Conservation (phyloP, 108 stramenopile species). For the Cylindrotheca fusiformis region DNA sequence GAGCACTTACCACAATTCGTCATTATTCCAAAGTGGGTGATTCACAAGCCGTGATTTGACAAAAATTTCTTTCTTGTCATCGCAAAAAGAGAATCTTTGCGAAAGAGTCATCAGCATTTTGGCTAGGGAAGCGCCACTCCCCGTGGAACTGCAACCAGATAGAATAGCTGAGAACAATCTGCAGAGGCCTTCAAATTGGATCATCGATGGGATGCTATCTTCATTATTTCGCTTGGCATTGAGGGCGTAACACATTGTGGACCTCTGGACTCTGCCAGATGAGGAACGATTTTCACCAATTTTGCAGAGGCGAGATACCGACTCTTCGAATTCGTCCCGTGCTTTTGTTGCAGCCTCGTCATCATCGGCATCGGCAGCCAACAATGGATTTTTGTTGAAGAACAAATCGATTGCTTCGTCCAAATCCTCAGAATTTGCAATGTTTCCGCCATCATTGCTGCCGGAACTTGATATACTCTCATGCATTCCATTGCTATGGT, state of each 20-base stretch:
- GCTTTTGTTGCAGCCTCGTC: slow-evolving; percentile 1
- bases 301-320: slow-evolving; percentile 27
- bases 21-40: slow-evolving; percentile 61
- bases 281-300: slow-evolving; percentile 36
- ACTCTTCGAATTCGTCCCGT: slow-evolving; percentile 16
- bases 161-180: slow-evolving; percentile 56
- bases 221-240: slow-evolving; percentile 60
- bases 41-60: slow-evolving; percentile 42
- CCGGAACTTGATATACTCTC: slow-evolving; percentile 5
- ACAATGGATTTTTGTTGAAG: slow-evolving; percentile 16
- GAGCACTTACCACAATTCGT: slow-evolving; percentile 50
- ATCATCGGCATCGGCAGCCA: not conserved
- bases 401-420: slow-evolving; percentile 33
- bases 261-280: slow-evolving; percentile 33
- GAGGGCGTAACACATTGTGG: slow-evolving; percentile 58
- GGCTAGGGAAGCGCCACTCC: slow-evolving; percentile 54
- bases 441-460: slow-evolving; percentile 34
- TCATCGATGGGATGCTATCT: slow-evolving; percentile 27
- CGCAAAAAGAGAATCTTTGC: slow-evolving; percentile 53
- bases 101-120: slow-evolving; percentile 77
- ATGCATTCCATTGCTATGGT: slow-evolving; percentile 8
- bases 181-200: slow-evolving; percentile 61
- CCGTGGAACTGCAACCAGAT: slow-evolving; percentile 39
- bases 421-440: slow-evolving; percentile 20
- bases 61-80: slow-evolving; percentile 31